Base-by-base conservation (phyloP, 139 green algal species). In the Desmodesmus armatus region DNA sequence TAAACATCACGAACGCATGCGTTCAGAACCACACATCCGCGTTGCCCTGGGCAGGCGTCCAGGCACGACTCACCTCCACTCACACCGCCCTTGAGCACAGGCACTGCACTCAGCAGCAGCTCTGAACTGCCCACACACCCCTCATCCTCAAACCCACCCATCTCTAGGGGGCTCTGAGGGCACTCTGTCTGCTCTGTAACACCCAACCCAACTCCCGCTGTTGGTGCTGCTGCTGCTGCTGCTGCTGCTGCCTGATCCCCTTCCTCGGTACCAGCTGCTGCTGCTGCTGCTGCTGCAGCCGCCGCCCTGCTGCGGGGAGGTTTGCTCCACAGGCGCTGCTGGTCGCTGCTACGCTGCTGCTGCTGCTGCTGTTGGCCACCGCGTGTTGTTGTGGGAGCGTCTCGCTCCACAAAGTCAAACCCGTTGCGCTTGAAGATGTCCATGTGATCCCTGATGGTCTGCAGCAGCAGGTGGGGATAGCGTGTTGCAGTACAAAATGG, bases 391-490 rank as follows among this genome's bases (percentile, higher is more conserved):
- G n/a, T n/a, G n/a, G n/a, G n/a, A n/a, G n/a, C n/a, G n/a, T n/a
- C n/a, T n/a, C n/a, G n/a, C 33, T 98, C 93, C 7, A 89, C 79
- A 80, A 99, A 98, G 23, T 97, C 94, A 87, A 99, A 99, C 21
- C 97, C 97, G 71, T 98, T 99, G 7, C 72, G 47, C 2, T 87
- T 78, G 80, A 98, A 98, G 27, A 95, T 80, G 2, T 92, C 80
- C 23, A 96, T 9, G 86, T 98, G 88, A 31, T 96, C 92, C 44
- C 91, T 89, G 77, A 91, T 86, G 0, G 79, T 63, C 51, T 82
- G 76, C 39, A 69, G 33, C 31, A 63, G 69, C 23, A n/a, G n/a
- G n/a, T n/a, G n/a, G n/a, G n/a, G n/a, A n/a, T n/a, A n/a, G n/a
- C n/a, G n/a, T n/a, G n/a, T n/a, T n/a, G n/a, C n/a, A n/a, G n/a